Evolutionary conservation across 2,329 filamentous ascomycete species (phyloP), one percentile per base, ranked within the genome.

Genomic region (Neonectria coccinea): DNA sequence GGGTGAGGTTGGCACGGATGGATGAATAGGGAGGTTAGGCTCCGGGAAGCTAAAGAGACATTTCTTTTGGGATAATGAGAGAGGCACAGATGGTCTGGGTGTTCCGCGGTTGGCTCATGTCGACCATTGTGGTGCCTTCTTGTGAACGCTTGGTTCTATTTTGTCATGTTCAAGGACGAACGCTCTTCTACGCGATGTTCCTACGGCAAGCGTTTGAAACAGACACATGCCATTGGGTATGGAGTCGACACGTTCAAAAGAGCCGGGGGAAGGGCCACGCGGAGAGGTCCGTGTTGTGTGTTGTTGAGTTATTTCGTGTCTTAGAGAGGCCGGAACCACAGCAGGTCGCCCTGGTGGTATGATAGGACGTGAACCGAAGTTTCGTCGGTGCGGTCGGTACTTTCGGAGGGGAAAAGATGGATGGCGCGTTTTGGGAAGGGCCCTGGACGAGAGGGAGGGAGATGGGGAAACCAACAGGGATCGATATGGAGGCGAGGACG

Each of bases 321-420:
- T 47, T 47, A 20, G 48, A 20, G 20, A 25, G 25, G 25, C 12
- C 31, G 41, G 29, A 45, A 31, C 5, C 45, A 42, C 9, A 25
- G 41, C 16, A 25, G 39, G 39, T 11, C 9, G n/a, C 39, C 12
- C 54, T 56, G 54, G 25, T 58, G 31, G 56, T 58, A 51, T 58
- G 44, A 51, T 42, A 44, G 56, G 45, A 39, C 22, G 39, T 22
- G 33, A 58, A 25, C 20, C 42, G 41, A 33, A 31, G 51, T 51
- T 51, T 18, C n/a, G n/a, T 20, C 29, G 12, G 31, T 20, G n/a
- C n/a, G 10, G 48, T 51, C 29, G 48, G 48, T 20, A 51, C 10
- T 33, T 33, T 18, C n/a, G 48, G 48, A 31, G 16, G 48, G 27
- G n/a, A 8, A 18, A 31, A 14, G 20, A 4, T 29, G 45, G 45